Percentiles rank a stretch among this genome's conserved stretches.
These are phyloP conservation scores for Talaromyces pinophilus DNA, from an alignment of 2,329 filamentous ascomycete genomes.

Conservation along the genomic window DNA sequence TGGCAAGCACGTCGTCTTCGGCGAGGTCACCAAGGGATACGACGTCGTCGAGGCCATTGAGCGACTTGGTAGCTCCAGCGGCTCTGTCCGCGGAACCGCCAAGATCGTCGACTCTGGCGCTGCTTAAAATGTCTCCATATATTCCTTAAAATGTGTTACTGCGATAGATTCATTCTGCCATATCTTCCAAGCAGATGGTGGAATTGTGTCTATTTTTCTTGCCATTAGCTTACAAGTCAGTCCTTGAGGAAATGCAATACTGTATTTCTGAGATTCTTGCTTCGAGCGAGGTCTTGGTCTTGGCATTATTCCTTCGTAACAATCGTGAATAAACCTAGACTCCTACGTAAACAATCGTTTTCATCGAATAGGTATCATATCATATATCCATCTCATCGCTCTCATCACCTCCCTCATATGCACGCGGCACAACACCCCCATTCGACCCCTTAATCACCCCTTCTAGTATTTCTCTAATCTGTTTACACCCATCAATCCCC, in stretches of 20 bases:
- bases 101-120: slow-evolving; percentile 53
- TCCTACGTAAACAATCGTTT: neutral
- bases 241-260: slow-evolving; percentile 18
- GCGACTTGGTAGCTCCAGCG: slow-evolving; percentile 57
- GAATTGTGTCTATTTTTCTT: slow-evolving; percentile 12
- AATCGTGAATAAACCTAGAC: neutral
- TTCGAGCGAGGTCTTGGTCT: slow-evolving; percentile 7
- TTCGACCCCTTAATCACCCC: slow-evolving; percentile 61
- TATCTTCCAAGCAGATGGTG: neutral
- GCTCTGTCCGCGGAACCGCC: slow-evolving; percentile 52
- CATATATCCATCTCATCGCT: neutral
- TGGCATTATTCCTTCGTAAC: slow-evolving; percentile 10
- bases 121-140: slow-evolving; percentile 28
- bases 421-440: slow-evolving; percentile 13
- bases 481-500: slow-evolving; percentile 86
- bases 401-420: neutral
- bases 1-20: slow-evolving; percentile 70
- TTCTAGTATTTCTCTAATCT: slow-evolving; percentile 79
- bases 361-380: neutral
- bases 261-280: slow-evolving; percentile 10
- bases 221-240: slow-evolving; percentile 17
- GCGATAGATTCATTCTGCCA: neutral
- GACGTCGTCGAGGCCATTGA: slow-evolving; percentile 61
- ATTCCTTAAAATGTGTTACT: slow-evolving; percentile 8
- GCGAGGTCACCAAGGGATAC: slow-evolving; percentile 60